phyloP scores from a whole-genome alignment of 2,329 filamentous ascomycete genomes.

The Alternaria longipes region DNA sequence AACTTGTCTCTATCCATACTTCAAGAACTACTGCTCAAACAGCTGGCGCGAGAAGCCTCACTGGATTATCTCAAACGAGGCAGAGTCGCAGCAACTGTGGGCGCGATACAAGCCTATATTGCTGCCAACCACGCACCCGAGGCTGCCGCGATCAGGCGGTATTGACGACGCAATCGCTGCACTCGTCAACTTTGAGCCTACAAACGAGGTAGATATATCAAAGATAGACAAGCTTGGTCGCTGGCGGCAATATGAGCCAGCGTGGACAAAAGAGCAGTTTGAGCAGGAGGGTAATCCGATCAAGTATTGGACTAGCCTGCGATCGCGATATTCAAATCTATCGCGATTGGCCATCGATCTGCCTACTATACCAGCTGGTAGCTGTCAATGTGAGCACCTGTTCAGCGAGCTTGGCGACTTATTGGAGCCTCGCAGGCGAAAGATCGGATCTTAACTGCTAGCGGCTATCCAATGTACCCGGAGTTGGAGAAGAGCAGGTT shows the following conservation, averaged over 20 bases:
- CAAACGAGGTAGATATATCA: too few species aligned
- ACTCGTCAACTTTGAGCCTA: not conserved
- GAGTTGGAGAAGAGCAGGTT: not conserved
- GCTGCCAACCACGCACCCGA: not conserved
- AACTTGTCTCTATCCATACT: slow-evolving; percentile 10
- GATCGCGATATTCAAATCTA: slow-evolving; percentile 1
- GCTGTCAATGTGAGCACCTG: not conserved
- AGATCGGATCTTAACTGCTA: too few species aligned
- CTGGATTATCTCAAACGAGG: not conserved
- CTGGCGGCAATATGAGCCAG: not conserved
- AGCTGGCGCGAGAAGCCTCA: not conserved
- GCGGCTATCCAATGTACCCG: not conserved
- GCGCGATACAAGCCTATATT: not conserved
- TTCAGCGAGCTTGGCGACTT: slow-evolving; percentile 16
- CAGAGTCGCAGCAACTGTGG: not conserved
- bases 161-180: slow-evolving; percentile 1
- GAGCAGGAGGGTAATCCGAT: not conserved
- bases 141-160: not conserved
- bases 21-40: slow-evolving; percentile 10
- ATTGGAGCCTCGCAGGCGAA: slow-evolving; percentile 1
- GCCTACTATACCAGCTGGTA: slow-evolving; percentile 9
- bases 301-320: not conserved
- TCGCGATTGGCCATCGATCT: slow-evolving; percentile 1
- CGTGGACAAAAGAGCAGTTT: not conserved
- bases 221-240: too few species aligned